A percentile compares a stretch with the other conserved stretches of the same genome.
phyloP scores from a whole-genome alignment of 345 rosid species.

The Ceriops decandra region DNA sequence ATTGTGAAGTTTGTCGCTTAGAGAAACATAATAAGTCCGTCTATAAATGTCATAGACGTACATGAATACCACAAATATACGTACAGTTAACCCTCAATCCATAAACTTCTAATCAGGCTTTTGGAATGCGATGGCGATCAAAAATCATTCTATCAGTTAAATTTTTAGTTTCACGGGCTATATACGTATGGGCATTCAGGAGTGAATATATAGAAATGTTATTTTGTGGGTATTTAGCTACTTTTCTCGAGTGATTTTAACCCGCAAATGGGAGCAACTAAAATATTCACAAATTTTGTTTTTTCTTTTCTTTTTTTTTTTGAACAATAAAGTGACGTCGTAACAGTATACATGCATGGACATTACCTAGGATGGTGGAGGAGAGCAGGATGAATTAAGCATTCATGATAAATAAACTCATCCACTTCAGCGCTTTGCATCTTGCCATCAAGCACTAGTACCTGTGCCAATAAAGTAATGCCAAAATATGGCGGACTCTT shows the following conservation, averaged over 20 bases:
- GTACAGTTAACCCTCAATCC: no score
- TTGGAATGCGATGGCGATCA: no score
- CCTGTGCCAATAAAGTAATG: slow-evolving; percentile 35
- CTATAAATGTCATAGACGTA: neutral
- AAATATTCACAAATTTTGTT: neutral
- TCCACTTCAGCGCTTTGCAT: slow-evolving; percentile 97
- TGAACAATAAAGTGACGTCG: neutral
- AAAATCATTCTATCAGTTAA: no score
- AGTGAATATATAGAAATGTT: no score
- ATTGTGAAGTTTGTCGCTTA: neutral
- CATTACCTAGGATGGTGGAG: slow-evolving; percentile 78
- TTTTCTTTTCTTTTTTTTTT: neutral
- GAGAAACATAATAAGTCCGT: neutral
- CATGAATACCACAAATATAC: neutral
- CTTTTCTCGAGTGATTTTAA: no score
- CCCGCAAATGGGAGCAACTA: no score
- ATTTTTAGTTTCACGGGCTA: no score
- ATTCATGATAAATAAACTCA: slow-evolving; percentile 91
- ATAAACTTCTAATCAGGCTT: no score
- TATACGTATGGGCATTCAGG: no score
- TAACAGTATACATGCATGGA: neutral
- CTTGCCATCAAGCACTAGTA: slow-evolving; percentile 89
- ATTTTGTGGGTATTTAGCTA: no score
- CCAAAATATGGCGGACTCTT: neutral
- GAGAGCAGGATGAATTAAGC: slow-evolving; percentile 85